Evolutionary conservation across 441 rosid species (phyloP).

Genomic region (Rhodomyrtus psidioides): DNA sequence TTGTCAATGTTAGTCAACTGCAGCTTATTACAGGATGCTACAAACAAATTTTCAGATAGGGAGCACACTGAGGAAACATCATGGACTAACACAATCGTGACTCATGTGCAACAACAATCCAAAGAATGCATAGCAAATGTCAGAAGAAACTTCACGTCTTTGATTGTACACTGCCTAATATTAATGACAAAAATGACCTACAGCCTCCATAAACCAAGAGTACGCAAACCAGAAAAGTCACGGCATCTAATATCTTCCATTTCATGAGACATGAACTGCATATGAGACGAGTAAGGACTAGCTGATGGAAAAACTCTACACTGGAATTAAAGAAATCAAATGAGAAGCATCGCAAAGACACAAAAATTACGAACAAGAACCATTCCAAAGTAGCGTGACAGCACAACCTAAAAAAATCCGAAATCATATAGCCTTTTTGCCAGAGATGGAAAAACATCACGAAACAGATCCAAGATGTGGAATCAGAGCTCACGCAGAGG

Average conservation of each 20-base stretch:
- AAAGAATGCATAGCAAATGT: background rate
- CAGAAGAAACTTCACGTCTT: background rate
- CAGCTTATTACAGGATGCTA: background rate
- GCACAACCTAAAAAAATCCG: background rate
- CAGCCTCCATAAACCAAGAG: background rate
- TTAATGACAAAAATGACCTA: background rate
- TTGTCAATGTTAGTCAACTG: background rate
- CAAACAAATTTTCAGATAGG: background rate
- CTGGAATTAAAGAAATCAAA: background rate
- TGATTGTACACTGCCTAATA: background rate
- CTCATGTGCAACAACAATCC: background rate
- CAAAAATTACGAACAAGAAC: background rate
- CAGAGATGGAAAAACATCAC: background rate
- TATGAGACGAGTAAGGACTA: background rate
- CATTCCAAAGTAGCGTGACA: background rate
- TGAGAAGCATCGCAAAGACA: background rate
- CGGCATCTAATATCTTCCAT: background rate
- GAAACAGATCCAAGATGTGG: background rate
- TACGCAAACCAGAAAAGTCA: background rate
- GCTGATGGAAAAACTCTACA: background rate
- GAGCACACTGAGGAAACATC: background rate
- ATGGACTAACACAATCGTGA: background rate
- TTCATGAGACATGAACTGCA: background rate
- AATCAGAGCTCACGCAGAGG: background rate
- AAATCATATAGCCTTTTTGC: background rate